Percentiles rank a stretch among this genome's conserved stretches.
Conservation (phyloP, 1,284 basidiomycete genomes). For the Apiotrichum siamense region DNA sequence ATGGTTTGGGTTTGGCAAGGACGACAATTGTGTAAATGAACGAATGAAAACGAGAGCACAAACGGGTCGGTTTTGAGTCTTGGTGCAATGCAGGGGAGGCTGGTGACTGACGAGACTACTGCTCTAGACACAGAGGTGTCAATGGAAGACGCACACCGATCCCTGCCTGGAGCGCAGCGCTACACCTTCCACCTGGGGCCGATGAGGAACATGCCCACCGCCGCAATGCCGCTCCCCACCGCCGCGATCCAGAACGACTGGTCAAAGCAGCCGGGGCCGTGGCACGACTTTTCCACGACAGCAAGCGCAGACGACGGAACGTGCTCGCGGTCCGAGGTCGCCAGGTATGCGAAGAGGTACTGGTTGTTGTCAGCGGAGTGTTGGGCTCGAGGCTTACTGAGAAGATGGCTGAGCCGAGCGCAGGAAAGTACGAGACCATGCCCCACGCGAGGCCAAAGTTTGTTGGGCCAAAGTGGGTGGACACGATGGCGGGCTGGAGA, state of each 20-base stretch:
- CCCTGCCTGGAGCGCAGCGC: background rate
- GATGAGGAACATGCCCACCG: conserved; percentile 31
- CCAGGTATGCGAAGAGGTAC: conserved; percentile 1
- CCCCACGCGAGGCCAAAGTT: conserved; percentile 49
- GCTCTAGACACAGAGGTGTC: no score
- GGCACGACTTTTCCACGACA: conserved; percentile 26
- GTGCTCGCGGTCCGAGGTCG: background rate
- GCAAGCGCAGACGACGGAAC: background rate
- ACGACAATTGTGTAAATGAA: no score
- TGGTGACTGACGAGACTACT: no score
- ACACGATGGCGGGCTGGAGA: conserved; percentile 36
- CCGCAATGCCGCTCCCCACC: conserved; percentile 28
- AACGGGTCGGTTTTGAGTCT: no score
- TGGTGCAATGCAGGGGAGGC: no score
- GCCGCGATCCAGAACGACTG: conserved; percentile 37
- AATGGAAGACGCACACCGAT: no score
- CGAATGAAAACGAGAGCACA: no score
- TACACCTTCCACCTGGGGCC: conserved; percentile 43
- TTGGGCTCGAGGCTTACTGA: conserved; percentile 29
- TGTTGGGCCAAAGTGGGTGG: conserved; percentile 44
- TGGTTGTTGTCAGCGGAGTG: conserved; percentile 28
- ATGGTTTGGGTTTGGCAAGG: no score
- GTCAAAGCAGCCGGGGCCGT: conserved; percentile 41
- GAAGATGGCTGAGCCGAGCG: conserved; percentile 43
- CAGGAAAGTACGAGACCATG: conserved; percentile 45